phyloP scores from a whole-genome alignment of 352 stramenopile species.

The Globisporangium ultimum region DNA sequence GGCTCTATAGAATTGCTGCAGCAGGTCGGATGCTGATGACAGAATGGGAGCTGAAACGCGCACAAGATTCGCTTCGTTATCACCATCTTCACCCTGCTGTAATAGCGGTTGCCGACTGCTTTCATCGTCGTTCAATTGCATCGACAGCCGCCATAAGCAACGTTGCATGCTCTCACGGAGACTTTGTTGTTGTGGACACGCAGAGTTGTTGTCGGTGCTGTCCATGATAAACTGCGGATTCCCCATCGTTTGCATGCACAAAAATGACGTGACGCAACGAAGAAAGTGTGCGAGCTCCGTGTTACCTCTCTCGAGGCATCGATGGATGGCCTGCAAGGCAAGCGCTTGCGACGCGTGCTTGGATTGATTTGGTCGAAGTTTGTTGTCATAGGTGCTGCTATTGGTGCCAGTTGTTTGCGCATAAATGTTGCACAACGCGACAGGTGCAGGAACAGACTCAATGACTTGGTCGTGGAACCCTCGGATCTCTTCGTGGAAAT shows the following conservation, averaged over 20 bases:
- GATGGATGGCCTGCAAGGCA: no score
- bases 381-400: conserved; percentile 4
- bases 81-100: neutral
- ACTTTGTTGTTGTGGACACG: neutral
- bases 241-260: conserved; percentile 11
- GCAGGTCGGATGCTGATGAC: conserved; percentile 6
- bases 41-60: neutral
- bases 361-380: neutral
- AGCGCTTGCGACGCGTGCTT: no score
- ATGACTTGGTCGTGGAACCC: conserved; percentile 11
- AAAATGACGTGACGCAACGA: conserved; percentile 15
- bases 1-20: conserved; percentile 1
- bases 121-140: conserved; percentile 1
- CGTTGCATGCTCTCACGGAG: neutral
- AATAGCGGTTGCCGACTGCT: neutral
- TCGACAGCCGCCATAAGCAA: conserved; percentile 5
- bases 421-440: conserved; percentile 14
- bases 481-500: conserved; percentile 27
- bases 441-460: neutral
- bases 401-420: neutral
- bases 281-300: neutral
- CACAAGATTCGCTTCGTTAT: no score
- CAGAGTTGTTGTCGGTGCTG: neutral
- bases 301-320: no score
- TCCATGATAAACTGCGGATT: neutral